A percentile compares a stretch with the other conserved stretches of the same genome.
Conservation (phyloP, 1,284 basidiomycete species). For the Cerrena zonata region DNA sequence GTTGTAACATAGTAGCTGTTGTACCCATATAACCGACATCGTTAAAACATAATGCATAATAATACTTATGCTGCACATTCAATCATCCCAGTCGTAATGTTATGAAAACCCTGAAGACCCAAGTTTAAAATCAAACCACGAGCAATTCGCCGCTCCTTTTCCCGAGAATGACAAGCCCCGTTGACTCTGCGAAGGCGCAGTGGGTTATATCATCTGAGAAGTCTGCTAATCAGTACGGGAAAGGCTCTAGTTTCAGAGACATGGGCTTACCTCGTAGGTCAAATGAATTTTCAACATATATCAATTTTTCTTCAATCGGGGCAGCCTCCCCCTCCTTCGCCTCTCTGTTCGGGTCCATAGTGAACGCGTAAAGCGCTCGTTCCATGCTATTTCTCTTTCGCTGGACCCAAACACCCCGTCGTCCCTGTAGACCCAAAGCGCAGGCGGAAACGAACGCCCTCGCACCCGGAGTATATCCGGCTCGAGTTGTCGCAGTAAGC, state of each 20-base stretch:
- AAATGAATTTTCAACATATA: constrained; percentile 40
- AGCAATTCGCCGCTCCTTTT: constrained; percentile 38
- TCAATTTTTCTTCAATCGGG: constrained; percentile 27
- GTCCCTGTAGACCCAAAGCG: constrained; percentile 38
- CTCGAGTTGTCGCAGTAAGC: constrained; percentile 7
- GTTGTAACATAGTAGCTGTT: background rate
- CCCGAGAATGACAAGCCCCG: constrained; percentile 39
- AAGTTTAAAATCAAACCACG: constrained; percentile 15
- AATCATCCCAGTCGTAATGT: background rate
- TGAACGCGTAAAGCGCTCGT: constrained; percentile 35
- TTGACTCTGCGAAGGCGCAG: constrained; percentile 43
- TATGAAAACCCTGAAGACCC: too few relatives aligned
- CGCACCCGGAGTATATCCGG: constrained; percentile 19
- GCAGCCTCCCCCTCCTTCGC: background rate
- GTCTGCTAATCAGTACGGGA: background rate
- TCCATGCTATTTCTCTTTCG: constrained; percentile 34
- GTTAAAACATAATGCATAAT: too few relatives aligned
- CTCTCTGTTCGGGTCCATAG: constrained; percentile 1
- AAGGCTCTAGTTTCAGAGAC: too few relatives aligned
- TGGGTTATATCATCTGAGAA: constrained; percentile 40
- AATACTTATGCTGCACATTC: too few relatives aligned
- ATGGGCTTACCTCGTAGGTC: constrained; percentile 45
- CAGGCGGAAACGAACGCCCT: constrained; percentile 42
- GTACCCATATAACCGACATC: too few relatives aligned
- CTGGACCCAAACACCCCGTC: constrained; percentile 49